These are phyloP conservation scores for Phialophora tarda DNA, from an alignment of 2,329 filamentous ascomycete genomes.

Conservation along the genomic window DNA sequence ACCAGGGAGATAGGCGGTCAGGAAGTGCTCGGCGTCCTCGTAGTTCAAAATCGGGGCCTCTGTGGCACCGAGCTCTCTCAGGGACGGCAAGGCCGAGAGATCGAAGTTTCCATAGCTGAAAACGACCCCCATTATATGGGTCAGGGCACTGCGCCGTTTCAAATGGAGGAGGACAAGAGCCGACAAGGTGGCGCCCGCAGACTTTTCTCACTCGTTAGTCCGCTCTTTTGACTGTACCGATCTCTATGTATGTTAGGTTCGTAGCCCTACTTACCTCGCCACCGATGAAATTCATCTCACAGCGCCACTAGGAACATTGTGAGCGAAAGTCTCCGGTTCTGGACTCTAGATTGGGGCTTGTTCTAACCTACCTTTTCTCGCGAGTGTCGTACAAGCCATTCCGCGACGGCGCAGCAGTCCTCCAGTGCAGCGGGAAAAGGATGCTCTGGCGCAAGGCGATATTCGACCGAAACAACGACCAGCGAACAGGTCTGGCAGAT, in stretches of 20 bases:
- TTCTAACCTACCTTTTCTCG: not conserved
- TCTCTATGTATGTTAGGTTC: not conserved
- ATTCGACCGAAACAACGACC: constrained; percentile 15
- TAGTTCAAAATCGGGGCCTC: not conserved
- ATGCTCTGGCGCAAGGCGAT: constrained; percentile 18
- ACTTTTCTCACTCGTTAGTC: constrained; percentile 1
- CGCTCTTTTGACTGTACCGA: not conserved
- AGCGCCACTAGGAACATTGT: not conserved
- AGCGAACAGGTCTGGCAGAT: not conserved
- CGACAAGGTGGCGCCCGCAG: constrained; percentile 5
- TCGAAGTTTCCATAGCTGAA: constrained; percentile 15
- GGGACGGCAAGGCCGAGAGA: constrained; percentile 1
- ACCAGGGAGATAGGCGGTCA: not conserved
- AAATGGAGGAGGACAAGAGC: constrained; percentile 1
- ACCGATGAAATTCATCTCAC: constrained; percentile 9
- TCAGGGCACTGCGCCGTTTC: not conserved
- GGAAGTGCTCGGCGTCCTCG: constrained; percentile 1
- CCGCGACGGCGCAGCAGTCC: constrained; percentile 9
- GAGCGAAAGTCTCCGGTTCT: not conserved
- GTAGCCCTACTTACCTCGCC: not conserved
- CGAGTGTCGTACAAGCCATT: not conserved
- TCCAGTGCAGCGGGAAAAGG: constrained; percentile 4
- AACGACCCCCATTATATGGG: constrained; percentile 1
- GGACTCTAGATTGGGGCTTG: not conserved
- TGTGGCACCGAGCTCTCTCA: not conserved